Evolutionary conservation across 1,284 basidiomycete species (phyloP).

Genomic region (Ustilago trichophora): DNA sequence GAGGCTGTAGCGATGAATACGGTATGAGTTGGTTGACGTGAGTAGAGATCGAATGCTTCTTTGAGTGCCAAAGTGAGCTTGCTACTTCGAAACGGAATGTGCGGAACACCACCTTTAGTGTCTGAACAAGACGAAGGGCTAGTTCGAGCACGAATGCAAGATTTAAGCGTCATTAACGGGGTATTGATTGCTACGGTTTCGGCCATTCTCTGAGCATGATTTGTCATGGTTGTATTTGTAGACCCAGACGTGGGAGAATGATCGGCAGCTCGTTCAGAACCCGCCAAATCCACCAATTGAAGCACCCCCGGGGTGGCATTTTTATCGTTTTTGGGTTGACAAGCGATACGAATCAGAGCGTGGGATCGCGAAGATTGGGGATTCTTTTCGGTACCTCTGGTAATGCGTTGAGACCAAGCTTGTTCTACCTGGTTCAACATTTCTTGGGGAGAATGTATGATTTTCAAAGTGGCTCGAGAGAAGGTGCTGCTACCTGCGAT

Average conservation of each 20-base stretch:
- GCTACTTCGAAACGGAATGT: slow-evolving; percentile 32
- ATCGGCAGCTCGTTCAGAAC: slow-evolving; percentile 18
- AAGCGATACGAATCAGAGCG: slow-evolving; percentile 23
- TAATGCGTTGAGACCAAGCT: slow-evolving; percentile 21
- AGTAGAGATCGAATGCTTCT: slow-evolving; percentile 34
- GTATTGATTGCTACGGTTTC: slow-evolving; percentile 39
- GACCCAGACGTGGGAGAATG: slow-evolving; percentile 6
- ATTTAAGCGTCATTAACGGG: slow-evolving; percentile 31
- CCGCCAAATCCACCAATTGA: slow-evolving; percentile 30
- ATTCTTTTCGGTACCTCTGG: slow-evolving; percentile 31
- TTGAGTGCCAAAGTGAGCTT: slow-evolving; percentile 36
- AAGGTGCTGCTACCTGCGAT: slow-evolving; percentile 14
- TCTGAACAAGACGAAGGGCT: neutral
- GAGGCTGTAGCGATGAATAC: slow-evolving; percentile 35
- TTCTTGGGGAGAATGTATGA: neutral
- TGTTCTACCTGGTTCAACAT: slow-evolving; percentile 10
- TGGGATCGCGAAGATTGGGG: slow-evolving; percentile 10
- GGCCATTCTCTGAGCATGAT: no score
- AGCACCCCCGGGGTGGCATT: slow-evolving; percentile 26
- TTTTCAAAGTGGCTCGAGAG: slow-evolving; percentile 6
- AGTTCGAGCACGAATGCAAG: slow-evolving; percentile 22
- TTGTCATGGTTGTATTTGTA: no score
- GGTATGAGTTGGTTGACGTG: slow-evolving; percentile 24
- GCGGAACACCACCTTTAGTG: slow-evolving; percentile 3
- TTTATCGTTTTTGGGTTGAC: neutral